Percentiles rank a stretch among this genome's conserved stretches.
Evolutionary conservation across 2,329 filamentous ascomycete genomes (phyloP).

Genomic region (Colletotrichum sp.): DNA sequence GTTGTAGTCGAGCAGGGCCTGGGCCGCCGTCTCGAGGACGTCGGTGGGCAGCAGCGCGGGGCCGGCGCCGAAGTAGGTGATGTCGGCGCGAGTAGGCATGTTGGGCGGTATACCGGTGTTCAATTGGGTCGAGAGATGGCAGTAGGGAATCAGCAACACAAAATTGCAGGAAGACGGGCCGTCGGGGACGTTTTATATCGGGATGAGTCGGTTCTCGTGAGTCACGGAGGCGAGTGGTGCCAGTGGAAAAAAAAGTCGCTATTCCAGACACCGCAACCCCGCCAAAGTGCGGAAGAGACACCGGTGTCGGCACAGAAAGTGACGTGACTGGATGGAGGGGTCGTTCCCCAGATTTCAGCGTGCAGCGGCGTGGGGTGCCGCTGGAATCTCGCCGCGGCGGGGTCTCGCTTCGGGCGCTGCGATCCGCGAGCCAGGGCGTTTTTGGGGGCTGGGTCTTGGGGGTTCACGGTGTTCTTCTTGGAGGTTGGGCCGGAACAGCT

Average conservation of each 20-base stretch:
- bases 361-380: constrained; percentile 9
- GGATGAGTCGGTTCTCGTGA: background rate
- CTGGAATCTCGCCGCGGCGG: constrained; percentile 3
- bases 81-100: constrained; percentile 77
- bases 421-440: background rate
- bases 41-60: constrained; percentile 85
- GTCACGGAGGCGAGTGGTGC: constrained; percentile 9
- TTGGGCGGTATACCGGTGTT: background rate
- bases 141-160: background rate
- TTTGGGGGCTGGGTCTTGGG: background rate
- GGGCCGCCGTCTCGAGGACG: constrained; percentile 78
- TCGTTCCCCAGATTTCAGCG: constrained; percentile 10
- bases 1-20: constrained; percentile 82
- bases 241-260: constrained; percentile 11
- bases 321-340: constrained; percentile 21
- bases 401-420: background rate
- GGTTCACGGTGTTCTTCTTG: background rate
- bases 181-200: background rate
- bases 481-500: background rate
- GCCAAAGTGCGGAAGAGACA: constrained; percentile 15
- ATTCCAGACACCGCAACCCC: constrained; percentile 20
- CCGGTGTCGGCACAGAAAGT: constrained; percentile 18
- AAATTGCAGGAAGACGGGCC: background rate
- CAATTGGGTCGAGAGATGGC: background rate
- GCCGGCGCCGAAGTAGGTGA: constrained; percentile 89